These are phyloP conservation scores for Cercospora sojina DNA, from an alignment of 2,329 filamentous ascomycete genomes.

Conservation along the genomic window DNA sequence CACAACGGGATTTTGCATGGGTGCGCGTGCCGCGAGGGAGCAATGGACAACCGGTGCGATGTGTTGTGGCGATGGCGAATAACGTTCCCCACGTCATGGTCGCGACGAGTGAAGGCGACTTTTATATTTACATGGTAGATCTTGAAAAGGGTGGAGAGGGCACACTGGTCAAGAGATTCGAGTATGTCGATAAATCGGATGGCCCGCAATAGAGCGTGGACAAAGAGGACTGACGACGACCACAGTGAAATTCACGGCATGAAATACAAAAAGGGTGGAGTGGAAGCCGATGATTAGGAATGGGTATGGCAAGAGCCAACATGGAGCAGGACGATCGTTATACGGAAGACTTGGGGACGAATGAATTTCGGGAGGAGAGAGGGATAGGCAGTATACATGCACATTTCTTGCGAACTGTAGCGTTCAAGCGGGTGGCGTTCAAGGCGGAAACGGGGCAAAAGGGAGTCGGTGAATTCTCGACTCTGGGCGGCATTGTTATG, in stretches of 20 bases:
- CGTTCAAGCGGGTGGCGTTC: slow-evolving; percentile 16
- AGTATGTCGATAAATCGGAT: slow-evolving; percentile 59
- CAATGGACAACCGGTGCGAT: slow-evolving; percentile 62
- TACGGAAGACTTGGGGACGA: neutral
- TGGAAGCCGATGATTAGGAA: slow-evolving; percentile 31
- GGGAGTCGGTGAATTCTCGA: neutral
- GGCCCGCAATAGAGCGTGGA: neutral
- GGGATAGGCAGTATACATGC: neutral
- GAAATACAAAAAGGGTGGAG: slow-evolving; percentile 29
- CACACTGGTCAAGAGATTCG: slow-evolving; percentile 85
- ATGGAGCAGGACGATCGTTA: neutral
- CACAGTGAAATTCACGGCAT: slow-evolving; percentile 36
- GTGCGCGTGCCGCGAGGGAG: slow-evolving; percentile 78
- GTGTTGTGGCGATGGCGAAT: slow-evolving; percentile 96
- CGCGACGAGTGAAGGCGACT: slow-evolving; percentile 90
- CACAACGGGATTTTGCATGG: slow-evolving; percentile 89
- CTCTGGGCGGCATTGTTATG: neutral
- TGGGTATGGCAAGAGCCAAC: neutral
- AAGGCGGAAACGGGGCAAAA: neutral
- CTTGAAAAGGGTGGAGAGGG: slow-evolving; percentile 93
- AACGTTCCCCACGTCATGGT: slow-evolving; percentile 97
- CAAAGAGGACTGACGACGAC: neutral
- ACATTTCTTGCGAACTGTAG: neutral
- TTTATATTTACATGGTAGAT: slow-evolving; percentile 94
- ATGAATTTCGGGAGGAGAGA: neutral